phyloP scores from a whole-genome alignment of 306 rosid species.

The Prunus fruticosa region DNA sequence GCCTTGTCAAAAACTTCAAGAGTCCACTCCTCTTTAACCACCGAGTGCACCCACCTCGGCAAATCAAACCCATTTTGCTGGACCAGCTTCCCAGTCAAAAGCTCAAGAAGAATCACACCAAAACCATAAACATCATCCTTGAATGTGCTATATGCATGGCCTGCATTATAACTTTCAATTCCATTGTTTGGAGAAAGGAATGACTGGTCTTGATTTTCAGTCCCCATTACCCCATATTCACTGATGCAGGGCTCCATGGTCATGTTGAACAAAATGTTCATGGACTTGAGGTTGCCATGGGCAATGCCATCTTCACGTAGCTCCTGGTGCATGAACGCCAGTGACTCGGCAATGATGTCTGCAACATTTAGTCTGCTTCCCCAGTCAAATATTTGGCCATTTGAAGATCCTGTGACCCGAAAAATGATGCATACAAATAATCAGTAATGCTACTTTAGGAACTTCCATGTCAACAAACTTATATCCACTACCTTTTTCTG shows the following conservation, averaged over 20 bases:
- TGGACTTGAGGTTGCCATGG: slow-evolving; percentile 72
- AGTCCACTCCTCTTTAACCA: slow-evolving; percentile 69
- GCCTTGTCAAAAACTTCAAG: slow-evolving; percentile 57
- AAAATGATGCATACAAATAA: background rate
- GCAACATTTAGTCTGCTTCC: slow-evolving; percentile 60
- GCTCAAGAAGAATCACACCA: slow-evolving; percentile 73
- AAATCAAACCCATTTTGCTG: slow-evolving; percentile 60
- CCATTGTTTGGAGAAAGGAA: slow-evolving; percentile 10
- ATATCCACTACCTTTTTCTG: too few species aligned
- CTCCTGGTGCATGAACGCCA: slow-evolving; percentile 64
- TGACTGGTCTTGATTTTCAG: slow-evolving; percentile 39
- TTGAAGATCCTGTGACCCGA: slow-evolving; percentile 41
- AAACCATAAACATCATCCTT: slow-evolving; percentile 55
- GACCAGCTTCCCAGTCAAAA: slow-evolving; percentile 63
- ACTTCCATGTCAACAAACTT: too few species aligned
- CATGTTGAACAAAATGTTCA: slow-evolving; percentile 62
- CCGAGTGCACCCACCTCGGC: slow-evolving; percentile 59
- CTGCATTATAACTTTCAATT: slow-evolving; percentile 14
- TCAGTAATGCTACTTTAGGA: background rate
- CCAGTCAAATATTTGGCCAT: slow-evolving; percentile 53
- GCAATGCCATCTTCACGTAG: slow-evolving; percentile 48
- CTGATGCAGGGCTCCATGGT: slow-evolving; percentile 58
- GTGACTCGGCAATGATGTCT: slow-evolving; percentile 41
- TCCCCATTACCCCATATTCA: slow-evolving; percentile 63
- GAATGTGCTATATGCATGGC: slow-evolving; percentile 30